phyloP scores from a whole-genome alignment of 208 protist genomes.

The Trypanosoma avium region DNA sequence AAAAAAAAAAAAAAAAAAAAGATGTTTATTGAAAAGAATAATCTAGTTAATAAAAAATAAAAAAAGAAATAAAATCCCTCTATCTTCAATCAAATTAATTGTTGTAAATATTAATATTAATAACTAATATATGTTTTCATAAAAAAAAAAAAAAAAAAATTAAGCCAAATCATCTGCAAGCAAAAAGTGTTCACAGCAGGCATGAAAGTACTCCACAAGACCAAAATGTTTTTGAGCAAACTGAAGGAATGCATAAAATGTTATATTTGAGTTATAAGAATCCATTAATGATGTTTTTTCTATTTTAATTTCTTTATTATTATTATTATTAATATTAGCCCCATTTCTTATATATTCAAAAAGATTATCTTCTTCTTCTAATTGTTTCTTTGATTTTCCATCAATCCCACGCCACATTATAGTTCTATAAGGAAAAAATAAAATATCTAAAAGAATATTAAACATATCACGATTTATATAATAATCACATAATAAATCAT shows the following conservation, averaged over 20 bases:
- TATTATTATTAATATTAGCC: not conserved
- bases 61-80: constrained; percentile 14
- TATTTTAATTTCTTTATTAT: not conserved
- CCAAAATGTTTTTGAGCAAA: constrained; percentile 8
- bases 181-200: constrained; percentile 22
- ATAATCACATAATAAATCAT: not conserved
- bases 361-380: constrained; percentile 8
- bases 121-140: not conserved
- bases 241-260: constrained; percentile 12
- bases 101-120: not conserved
- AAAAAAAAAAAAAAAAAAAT: constrained; percentile 3
- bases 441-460: constrained; percentile 14
- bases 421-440: constrained; percentile 12
- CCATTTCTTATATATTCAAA: constrained; percentile 15
- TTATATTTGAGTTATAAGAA: not conserved
- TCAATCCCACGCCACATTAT: constrained; percentile 11
- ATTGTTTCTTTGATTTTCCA: not conserved
- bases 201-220: constrained; percentile 21
- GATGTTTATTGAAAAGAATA: not conserved
- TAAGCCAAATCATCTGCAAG: constrained; percentile 23
- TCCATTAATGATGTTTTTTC: not conserved
- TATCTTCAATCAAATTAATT: not conserved
- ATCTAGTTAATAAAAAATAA: constrained; percentile 19
- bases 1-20: constrained; percentile 25
- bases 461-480: not conserved